These are phyloP conservation scores for Paxillus ammoniavirescens DNA, from an alignment of 768 basidiomycete genomes.

Conservation along the genomic window DNA sequence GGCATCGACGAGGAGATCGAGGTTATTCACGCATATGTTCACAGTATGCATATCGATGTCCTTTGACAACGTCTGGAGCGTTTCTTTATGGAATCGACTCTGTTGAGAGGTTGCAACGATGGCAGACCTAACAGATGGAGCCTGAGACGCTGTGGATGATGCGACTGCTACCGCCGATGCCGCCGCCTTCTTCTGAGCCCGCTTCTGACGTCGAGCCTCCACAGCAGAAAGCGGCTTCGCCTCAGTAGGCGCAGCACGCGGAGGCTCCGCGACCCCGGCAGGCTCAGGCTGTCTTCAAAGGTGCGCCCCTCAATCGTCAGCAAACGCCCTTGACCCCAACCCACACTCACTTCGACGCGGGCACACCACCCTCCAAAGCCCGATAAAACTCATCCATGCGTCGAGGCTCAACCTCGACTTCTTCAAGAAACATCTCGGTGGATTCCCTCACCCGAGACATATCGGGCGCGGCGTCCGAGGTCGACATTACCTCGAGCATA, in stretches of 20 bases:
- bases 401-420: constrained; percentile 6
- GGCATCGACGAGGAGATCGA: constrained; percentile 51
- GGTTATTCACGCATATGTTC: constrained; percentile 47
- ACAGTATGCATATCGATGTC: constrained; percentile 58
- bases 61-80: constrained; percentile 33
- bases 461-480: neutral
- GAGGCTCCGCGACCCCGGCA: neutral
- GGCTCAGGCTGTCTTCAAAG: neutral
- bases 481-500: constrained; percentile 9
- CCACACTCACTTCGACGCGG: neutral
- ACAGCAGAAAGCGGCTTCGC: constrained; percentile 3
- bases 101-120: constrained; percentile 46
- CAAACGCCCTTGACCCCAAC: neutral
- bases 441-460: neutral
- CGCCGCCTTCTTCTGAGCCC: constrained; percentile 9
- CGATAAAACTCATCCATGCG: constrained; percentile 8
- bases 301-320: neutral
- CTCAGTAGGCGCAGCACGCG: neutral
- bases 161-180: neutral
- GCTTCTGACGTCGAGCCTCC: constrained; percentile 8
- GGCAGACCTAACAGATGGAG: neutral
- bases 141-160: neutral
- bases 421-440: constrained; percentile 12
- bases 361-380: neutral
- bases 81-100: constrained; percentile 49